phyloP scores from a whole-genome alignment of 768 basidiomycete genomes.

The Lentinula sp. region DNA sequence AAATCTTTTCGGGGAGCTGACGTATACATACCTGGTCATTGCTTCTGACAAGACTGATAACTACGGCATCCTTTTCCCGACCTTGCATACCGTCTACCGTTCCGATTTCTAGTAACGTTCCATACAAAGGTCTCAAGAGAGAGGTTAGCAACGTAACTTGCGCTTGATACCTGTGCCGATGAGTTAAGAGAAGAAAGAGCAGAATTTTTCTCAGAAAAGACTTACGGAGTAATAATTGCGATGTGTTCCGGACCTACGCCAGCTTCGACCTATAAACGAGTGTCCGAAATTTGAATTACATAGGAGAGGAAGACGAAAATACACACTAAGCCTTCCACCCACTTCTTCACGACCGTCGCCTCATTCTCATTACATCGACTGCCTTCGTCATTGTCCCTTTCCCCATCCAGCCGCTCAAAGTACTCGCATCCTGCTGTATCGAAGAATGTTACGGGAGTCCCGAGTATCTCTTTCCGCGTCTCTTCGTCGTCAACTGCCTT shows the following conservation, averaged over 20 bases:
- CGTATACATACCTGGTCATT: constrained; percentile 61
- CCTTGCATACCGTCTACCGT: constrained; percentile 98
- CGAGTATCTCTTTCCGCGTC: constrained; percentile 65
- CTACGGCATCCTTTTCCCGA: constrained; percentile 89
- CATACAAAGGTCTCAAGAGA: constrained; percentile 65
- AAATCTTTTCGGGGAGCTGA: not conserved
- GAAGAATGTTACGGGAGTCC: constrained; percentile 82
- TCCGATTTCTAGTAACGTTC: constrained; percentile 76
- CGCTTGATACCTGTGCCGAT: constrained; percentile 59
- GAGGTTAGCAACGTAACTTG: constrained; percentile 85
- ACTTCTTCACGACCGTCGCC: constrained; percentile 74
- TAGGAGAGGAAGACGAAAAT: not conserved
- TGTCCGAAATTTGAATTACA: not conserved
- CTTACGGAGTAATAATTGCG: constrained; percentile 82
- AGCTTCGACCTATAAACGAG: constrained; percentile 38
- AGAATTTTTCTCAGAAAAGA: not conserved
- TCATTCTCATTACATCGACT: constrained; percentile 95
- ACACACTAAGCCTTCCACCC: constrained; percentile 72
- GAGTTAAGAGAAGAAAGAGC: too few relatives aligned
- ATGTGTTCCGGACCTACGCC: constrained; percentile 70
- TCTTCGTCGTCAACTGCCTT: constrained; percentile 43
- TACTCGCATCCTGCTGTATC: constrained; percentile 95
- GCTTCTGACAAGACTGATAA: constrained; percentile 89
- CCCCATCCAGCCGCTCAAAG: constrained; percentile 75
- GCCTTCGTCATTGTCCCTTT: constrained; percentile 80